Evolutionary conservation across 129 eudicot genomes (phyloP), one percentile per base, ranked within the genome.

Genomic region (Smallanthus sonchifolius): DNA sequence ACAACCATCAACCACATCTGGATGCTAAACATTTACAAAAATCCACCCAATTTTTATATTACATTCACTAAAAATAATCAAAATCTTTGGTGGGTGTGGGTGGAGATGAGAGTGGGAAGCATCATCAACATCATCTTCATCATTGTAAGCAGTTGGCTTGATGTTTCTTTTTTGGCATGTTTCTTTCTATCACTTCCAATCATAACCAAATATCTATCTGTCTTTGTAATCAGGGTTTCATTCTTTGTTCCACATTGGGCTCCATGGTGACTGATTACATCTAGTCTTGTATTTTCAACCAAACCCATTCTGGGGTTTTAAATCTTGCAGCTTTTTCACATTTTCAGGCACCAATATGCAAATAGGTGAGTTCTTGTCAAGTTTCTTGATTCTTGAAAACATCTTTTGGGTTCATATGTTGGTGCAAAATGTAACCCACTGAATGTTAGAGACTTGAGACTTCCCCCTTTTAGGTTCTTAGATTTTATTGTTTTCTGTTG

Each of bases 71-170:
- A 72, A 70, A 42, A 69, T 57, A 69, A 56, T 40, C 48, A 19
- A 69, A 60, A 69, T 37, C 70, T 65, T 70, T 59, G 56, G 64
- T 76, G 81, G 75, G 76, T 77, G 73, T 64, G 67, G 82, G 78
- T 79, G 83, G 83, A 79, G 49, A 9, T 79, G 69, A 79, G 83
- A 79, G 83, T 79, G 83, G 83, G 83, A 79, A 24, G 83, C 83
- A 79, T 77, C 83, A 79, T 79, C 77, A 79, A 38, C 82, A 79
- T 79, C 83, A 79, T 67, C 83, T 79, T 48, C 83, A 79, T 79
- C 78, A 79, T 79, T 79, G 83, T 79, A 65, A 79, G 44, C 20
- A 65, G 74, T 72, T 78, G 76, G 63, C 48, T 69, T 67, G 67
- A 42, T 49, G 30, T 79, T 64, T 77, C 82, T 79, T 79, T 79